phyloP scores from a whole-genome alignment of 306 rosid species.

The Vicia sativa region DNA sequence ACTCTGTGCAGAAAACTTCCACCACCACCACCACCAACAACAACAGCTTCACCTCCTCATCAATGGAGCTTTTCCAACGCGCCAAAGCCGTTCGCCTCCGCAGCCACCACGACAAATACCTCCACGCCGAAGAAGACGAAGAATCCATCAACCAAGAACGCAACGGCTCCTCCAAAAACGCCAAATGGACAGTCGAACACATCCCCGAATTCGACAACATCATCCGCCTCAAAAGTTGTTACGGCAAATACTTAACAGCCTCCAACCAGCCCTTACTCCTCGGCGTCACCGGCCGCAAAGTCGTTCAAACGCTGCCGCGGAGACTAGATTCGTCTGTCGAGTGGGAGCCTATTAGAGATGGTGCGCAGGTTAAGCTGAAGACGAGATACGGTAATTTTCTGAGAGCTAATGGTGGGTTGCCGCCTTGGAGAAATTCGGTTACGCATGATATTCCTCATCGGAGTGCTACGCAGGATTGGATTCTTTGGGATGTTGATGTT shows the following conservation, averaged over 20 bases:
- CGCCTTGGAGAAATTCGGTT: constrained; percentile 90
- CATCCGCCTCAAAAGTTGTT: constrained; percentile 75
- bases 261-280: constrained; percentile 70
- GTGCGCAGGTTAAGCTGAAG: constrained; percentile 59
- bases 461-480: constrained; percentile 80
- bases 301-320: constrained; percentile 58
- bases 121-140: constrained; percentile 74
- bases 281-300: constrained; percentile 82
- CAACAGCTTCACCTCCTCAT: constrained; percentile 22
- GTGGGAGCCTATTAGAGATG: constrained; percentile 81
- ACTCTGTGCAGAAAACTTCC: neutral
- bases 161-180: constrained; percentile 60
- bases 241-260: constrained; percentile 73
- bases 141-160: constrained; percentile 73
- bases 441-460: constrained; percentile 82
- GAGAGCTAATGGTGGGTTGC: constrained; percentile 83
- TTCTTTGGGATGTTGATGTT: constrained; percentile 74
- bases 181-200: constrained; percentile 66
- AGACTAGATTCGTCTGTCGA: constrained; percentile 75
- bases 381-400: constrained; percentile 73
- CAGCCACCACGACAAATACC: constrained; percentile 83
- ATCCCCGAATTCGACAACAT: constrained; percentile 51
- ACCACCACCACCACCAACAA: neutral
- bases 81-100: constrained; percentile 80
- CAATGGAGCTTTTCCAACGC: constrained; percentile 64